Percentiles rank a stretch among this genome's conserved stretches.
Evolutionary conservation across 164 flowering plant species (phyloP).

Genomic region (Hamamelis virginiana): DNA sequence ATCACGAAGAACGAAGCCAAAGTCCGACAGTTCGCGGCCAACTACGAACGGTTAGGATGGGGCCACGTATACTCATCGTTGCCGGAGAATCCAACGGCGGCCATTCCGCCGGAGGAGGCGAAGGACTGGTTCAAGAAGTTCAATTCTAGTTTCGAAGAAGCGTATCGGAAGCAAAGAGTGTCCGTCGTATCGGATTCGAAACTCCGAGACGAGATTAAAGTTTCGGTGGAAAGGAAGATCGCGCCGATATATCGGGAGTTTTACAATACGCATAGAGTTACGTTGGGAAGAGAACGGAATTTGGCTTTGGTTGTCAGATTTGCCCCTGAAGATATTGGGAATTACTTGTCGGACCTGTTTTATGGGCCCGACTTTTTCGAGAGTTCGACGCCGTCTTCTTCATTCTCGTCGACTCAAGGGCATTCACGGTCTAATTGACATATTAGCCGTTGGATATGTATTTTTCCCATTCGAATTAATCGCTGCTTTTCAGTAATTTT

Average conservation of each 20-base stretch:
- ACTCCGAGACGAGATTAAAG: conserved; percentile 53
- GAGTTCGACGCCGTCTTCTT: conserved; percentile 18
- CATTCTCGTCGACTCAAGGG: conserved; percentile 10
- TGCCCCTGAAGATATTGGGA: conserved; percentile 53
- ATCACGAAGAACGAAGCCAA: conserved; percentile 41
- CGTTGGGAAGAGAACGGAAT: conserved; percentile 18
- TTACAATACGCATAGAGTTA: conserved; percentile 22
- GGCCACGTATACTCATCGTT: conserved; percentile 38
- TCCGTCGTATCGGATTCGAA: conserved; percentile 43
- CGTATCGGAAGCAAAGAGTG: conserved; percentile 39
- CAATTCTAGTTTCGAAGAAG: conserved; percentile 44
- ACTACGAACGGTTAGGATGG: conserved; percentile 60
- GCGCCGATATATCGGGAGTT: conserved; percentile 38
- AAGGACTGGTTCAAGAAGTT: conserved; percentile 38
- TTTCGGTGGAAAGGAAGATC: conserved; percentile 40
- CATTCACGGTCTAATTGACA: neutral
- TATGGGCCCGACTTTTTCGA: conserved; percentile 15
- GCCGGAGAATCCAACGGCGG: conserved; percentile 33
- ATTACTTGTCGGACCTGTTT: conserved; percentile 47
- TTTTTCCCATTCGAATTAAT: neutral
- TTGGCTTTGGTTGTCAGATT: conserved; percentile 21
- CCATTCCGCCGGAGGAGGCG: conserved; percentile 26
- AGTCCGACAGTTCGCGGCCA: conserved; percentile 40
- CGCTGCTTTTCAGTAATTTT: too few species aligned
- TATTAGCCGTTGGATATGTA: neutral